Percentiles rank a stretch among this genome's conserved stretches.
Conservation (phyloP, 1,284 basidiomycete genomes). For the Rhodotorula sp. region DNA sequence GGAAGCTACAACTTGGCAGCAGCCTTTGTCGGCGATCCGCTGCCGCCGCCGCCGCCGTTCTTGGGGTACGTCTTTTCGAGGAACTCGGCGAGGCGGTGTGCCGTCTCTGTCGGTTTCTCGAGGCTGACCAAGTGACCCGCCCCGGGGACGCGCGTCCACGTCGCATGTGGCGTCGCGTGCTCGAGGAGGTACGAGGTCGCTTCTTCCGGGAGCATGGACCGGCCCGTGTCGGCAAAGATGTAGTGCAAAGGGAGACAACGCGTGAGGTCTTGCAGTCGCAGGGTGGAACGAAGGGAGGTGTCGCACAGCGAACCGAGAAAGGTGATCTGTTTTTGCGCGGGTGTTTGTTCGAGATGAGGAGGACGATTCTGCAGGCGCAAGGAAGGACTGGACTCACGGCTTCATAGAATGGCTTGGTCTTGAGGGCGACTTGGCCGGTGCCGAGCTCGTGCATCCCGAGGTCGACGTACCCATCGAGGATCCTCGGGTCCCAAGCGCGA, state of each 20-base stretch:
- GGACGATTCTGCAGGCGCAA: too few relatives aligned
- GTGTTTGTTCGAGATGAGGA: not conserved
- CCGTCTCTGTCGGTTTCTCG: too few relatives aligned
- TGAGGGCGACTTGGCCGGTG: slow-evolving; percentile 20
- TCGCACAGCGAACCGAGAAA: slow-evolving; percentile 37
- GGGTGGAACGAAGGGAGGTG: slow-evolving; percentile 34
- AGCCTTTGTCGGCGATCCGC: too few relatives aligned
- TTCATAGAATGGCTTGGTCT: slow-evolving; percentile 27
- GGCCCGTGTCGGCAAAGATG: slow-evolving; percentile 36
- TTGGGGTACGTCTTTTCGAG: too few relatives aligned
- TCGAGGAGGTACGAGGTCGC: slow-evolving; percentile 15
- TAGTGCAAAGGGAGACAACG: slow-evolving; percentile 36
- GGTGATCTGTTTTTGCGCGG: slow-evolving; percentile 30
- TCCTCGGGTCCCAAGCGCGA: slow-evolving; percentile 66
- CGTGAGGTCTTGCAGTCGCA: slow-evolving; percentile 30
- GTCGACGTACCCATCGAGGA: slow-evolving; percentile 65
- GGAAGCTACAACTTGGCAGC: too few relatives aligned
- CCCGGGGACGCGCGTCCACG: not conserved
- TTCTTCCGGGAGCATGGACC: slow-evolving; percentile 36
- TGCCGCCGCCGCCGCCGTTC: too few relatives aligned
- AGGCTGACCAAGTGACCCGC: too few relatives aligned
- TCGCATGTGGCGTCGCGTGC: slow-evolving; percentile 34
- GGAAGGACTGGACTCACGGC: slow-evolving; percentile 18
- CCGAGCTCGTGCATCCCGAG: slow-evolving; percentile 18
- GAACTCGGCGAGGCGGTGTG: too few relatives aligned